phyloP scores from a whole-genome alignment of 805 yeast genomes.

The Wickerhamomyces mucosus region DNA sequence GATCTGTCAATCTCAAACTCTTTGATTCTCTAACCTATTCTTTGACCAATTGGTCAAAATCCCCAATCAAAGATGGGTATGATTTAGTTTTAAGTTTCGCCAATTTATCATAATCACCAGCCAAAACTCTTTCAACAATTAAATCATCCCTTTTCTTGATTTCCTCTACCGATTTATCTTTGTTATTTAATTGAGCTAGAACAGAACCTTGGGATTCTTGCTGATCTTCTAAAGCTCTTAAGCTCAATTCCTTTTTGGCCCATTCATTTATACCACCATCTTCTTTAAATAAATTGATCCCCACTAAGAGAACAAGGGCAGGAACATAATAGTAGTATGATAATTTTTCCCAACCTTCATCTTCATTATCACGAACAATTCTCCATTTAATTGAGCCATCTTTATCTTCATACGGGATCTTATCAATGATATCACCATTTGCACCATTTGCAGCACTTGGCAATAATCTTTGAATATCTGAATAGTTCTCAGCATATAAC shows the following conservation, averaged over 20 bases:
- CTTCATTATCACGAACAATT: constrained; percentile 60
- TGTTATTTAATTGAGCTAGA: constrained; percentile 29
- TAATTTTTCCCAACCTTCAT: constrained; percentile 81
- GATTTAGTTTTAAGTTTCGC: constrained; percentile 44
- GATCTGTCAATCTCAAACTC: too few species aligned
- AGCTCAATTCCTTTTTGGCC: constrained; percentile 76
- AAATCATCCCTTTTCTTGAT: constrained; percentile 62
- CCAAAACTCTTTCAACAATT: constrained; percentile 70
- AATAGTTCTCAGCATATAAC: constrained; percentile 51
- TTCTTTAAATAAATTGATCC: constrained; percentile 38
- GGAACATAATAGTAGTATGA: constrained; percentile 70
- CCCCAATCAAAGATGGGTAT: constrained; percentile 6
- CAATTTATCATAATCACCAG: constrained; percentile 75
- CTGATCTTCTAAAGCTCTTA: constrained; percentile 63
- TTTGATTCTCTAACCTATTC: too few species aligned
- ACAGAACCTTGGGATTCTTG: constrained; percentile 38
- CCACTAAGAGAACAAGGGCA: constrained; percentile 47
- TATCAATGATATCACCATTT: constrained; percentile 63
- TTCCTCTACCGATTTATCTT: constrained; percentile 39
- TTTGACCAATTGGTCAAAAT: constrained; percentile 4
- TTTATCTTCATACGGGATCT: constrained; percentile 72
- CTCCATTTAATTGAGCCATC: constrained; percentile 78
- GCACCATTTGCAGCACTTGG: constrained; percentile 34
- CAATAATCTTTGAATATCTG: constrained; percentile 48
- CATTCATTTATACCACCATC: constrained; percentile 53